These are phyloP conservation scores for Colletotrichum tropicicola DNA, from an alignment of 2,329 filamentous ascomycete genomes.

Conservation along the genomic window DNA sequence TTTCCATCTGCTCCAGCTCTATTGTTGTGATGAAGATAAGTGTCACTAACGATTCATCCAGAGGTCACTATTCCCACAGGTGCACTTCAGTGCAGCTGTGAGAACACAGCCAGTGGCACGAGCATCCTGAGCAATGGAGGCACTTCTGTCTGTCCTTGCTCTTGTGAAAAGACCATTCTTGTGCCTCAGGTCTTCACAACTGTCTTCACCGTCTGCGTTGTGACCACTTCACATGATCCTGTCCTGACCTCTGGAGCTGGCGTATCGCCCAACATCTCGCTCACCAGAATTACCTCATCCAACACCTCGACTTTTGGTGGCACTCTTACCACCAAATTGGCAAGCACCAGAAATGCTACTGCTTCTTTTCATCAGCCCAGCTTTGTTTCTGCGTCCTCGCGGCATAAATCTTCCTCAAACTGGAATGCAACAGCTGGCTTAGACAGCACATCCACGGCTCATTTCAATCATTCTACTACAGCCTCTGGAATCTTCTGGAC, in stretches of 20 bases:
- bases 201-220: conserved; percentile 5
- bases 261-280: neutral
- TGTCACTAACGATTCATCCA: neutral
- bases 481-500: neutral
- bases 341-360: neutral
- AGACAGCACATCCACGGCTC: neutral
- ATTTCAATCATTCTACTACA: neutral
- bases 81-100: neutral
- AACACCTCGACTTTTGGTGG: neutral
- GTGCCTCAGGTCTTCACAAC: neutral
- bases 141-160: neutral
- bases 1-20: fast-evolving
- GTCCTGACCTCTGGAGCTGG: neutral
- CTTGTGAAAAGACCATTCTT: neutral
- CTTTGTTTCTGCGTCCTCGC: neutral
- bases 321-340: neutral
- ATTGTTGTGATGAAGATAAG: no score
- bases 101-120: neutral
- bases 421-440: neutral
- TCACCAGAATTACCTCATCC: neutral
- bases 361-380: neutral
- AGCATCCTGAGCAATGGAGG: neutral
- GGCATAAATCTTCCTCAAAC: neutral
- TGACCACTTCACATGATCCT: neutral
- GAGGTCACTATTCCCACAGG: neutral